These are phyloP conservation scores for Knufia petricola DNA, from an alignment of 2,329 filamentous ascomycete genomes.

Conservation along the genomic window DNA sequence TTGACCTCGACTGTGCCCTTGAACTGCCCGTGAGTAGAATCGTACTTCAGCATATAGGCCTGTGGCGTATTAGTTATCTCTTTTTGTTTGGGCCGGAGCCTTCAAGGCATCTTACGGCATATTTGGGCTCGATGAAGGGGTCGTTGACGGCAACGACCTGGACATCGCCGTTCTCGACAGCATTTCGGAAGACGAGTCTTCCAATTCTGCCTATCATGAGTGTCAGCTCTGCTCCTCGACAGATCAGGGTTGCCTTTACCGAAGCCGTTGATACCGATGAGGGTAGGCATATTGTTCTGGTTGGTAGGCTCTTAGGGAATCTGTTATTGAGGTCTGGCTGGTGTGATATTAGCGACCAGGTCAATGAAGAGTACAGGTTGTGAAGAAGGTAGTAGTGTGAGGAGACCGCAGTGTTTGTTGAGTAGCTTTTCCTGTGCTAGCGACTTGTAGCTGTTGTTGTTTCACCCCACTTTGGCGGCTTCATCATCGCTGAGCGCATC, in stretches of 20 bases:
- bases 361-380: neutral
- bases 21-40: conserved; percentile 94
- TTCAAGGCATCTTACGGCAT: conserved; percentile 93
- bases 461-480: neutral
- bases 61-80: conserved; percentile 33
- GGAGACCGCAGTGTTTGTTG: neutral
- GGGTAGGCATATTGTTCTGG: conserved; percentile 41
- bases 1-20: conserved; percentile 77
- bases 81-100: neutral
- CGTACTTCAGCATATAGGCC: conserved; percentile 99
- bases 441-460: neutral
- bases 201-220: conserved; percentile 13
- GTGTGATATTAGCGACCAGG: neutral
- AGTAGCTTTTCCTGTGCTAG: neutral
- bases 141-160: conserved; percentile 97
- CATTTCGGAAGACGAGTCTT: conserved; percentile 28
- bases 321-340: neutral
- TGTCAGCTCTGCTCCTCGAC: neutral
- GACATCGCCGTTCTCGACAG: conserved; percentile 76
- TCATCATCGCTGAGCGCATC: neutral
- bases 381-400: neutral
- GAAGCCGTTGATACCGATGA: conserved; percentile 99
- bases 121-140: conserved; percentile 96
- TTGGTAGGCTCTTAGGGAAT: neutral
- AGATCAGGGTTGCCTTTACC: too few relatives aligned